These are phyloP conservation scores for Rhodocollybia butyracea DNA, from an alignment of 768 basidiomycete genomes.

Conservation along the genomic window DNA sequence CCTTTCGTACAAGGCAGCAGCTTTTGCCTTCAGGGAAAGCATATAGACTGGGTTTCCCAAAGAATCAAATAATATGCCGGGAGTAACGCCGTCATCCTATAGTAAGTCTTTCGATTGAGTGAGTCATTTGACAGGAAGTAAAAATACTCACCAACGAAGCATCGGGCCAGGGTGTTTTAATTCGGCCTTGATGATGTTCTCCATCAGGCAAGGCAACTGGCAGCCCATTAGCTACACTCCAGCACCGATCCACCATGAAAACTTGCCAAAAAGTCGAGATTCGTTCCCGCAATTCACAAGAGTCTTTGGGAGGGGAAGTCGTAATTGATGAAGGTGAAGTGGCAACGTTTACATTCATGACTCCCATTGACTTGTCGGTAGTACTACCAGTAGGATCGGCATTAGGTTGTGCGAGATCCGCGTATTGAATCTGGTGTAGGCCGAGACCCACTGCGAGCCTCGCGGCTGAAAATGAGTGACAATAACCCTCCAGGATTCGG, in stretches of 20 bases:
- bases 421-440: constrained; percentile 47
- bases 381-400: neutral
- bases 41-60: constrained; percentile 21
- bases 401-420: constrained; percentile 7
- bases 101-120: neutral
- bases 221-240: constrained; percentile 53
- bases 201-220: constrained; percentile 52
- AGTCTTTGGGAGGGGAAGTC: constrained; percentile 33
- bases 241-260: constrained; percentile 58
- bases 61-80: constrained; percentile 11
- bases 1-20: constrained; percentile 50
- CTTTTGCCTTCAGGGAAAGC: constrained; percentile 47
- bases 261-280: constrained; percentile 60
- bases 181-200: constrained; percentile 40
- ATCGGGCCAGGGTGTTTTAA: constrained; percentile 52
- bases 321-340: constrained; percentile 19
- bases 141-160: constrained; percentile 17
- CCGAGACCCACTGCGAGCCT: constrained; percentile 61
- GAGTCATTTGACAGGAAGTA: neutral
- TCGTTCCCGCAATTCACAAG: constrained; percentile 42
- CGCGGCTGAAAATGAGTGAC: constrained; percentile 56
- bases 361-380: neutral
- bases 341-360: neutral
- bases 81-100: neutral
- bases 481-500: constrained; percentile 55